Percentiles rank a stretch among this genome's conserved stretches.
Conservation (phyloP, 73 alveolate species). For the Breviolum minutum region DNA sequence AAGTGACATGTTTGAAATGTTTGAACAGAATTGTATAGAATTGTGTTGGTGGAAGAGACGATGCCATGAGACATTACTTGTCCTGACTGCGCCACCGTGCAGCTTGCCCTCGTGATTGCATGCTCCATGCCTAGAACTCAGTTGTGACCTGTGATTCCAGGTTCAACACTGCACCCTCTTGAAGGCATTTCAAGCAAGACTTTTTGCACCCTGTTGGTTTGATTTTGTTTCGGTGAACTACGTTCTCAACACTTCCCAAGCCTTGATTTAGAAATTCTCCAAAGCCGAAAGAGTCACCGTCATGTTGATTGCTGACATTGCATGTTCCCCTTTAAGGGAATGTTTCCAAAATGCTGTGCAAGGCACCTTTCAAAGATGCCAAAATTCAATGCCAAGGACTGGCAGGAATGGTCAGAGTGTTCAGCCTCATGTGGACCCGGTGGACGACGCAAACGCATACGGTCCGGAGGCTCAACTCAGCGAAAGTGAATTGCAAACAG, state of each 20-base stretch:
- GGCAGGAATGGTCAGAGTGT: constrained; percentile 84
- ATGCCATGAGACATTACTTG: neutral
- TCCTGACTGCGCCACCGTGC: constrained; percentile 3
- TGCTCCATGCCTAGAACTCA: constrained; percentile 31
- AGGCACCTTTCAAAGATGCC: neutral
- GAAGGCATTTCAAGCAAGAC: too few species aligned
- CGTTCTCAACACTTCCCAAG: too few species aligned
- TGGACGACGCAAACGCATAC: constrained; percentile 67
- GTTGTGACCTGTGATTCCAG: neutral
- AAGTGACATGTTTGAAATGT: too few species aligned
- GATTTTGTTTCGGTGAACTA: too few species aligned
- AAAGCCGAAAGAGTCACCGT: too few species aligned
- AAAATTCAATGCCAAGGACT: constrained; percentile 1
- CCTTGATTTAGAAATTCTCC: too few species aligned
- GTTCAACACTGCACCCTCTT: neutral
- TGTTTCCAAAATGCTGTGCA: too few species aligned
- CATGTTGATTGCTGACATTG: too few species aligned
- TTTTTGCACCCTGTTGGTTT: too few species aligned
- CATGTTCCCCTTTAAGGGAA: too few species aligned
- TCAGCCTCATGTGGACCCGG: constrained; percentile 48
- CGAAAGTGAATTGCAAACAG: neutral
- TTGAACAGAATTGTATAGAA: too few species aligned
- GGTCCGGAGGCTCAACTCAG: neutral
- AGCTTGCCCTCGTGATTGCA: constrained; percentile 67
- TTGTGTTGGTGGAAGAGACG: neutral